Evolutionary conservation across 345 rosid species (phyloP), one percentile per base, ranked within the genome.

Genomic region (Trapa incisa): DNA sequence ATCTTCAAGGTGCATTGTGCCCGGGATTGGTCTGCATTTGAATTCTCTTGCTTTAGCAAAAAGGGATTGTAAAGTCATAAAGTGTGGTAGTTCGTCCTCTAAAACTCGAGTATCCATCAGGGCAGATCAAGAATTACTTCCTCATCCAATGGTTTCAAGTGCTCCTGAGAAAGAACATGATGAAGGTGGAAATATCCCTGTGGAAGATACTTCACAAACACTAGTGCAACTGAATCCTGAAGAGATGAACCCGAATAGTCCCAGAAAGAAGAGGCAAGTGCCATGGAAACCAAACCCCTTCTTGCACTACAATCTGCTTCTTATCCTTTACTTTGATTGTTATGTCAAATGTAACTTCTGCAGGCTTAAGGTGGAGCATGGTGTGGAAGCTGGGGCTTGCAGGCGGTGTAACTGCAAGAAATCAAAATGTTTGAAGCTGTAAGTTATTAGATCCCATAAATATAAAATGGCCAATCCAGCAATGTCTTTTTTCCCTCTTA

Each of bases 341-440:
- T 72, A 67, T 70, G 32, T 77, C 84, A 58, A 75, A 71, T 29
- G 61, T 71, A 6, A 13, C 38, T 29, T 37, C 32, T 67, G 47
- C 85, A 93, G 97, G 83, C 86, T 80, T 54, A 84, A 81, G 82
- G 17, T 78, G 68, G 96, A 86, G 80, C 69, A 69, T 70, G 78
- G 64, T 35, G 97, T 88, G 69, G 99, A 94, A 78, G 68, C 75
- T 4, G 99, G 87, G 67, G 74, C 84, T 15, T 94, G 99, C 74
- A 94, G 91, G 81, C 87, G 98, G 38, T 93, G 98, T 73, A 93
- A 93, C 82, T 93, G 98, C 76, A 93, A 93, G 77, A 93, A 93
- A 66, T 89, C 98, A 17, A 93, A 87, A 84, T 93, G 98, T 72
- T 78, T 94, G 87, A 94, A 94, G 79, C 99, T 94, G 99, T 91